These are phyloP conservation scores for Macrophomina tecta DNA, from an alignment of 2,329 filamentous ascomycete species.

Conservation along the genomic window DNA sequence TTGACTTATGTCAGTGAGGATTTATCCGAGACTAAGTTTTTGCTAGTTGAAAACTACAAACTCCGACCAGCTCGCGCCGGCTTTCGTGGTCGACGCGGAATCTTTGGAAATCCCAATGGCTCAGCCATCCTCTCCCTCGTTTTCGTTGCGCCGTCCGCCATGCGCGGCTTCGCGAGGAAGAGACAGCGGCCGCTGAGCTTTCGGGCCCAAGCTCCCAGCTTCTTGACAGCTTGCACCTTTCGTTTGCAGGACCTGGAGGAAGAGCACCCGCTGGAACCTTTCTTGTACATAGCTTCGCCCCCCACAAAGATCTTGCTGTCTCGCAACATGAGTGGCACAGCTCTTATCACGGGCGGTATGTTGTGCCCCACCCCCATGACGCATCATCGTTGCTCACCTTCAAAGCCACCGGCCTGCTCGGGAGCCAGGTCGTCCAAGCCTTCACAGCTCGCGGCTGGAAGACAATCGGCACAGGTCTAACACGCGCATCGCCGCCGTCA, in stretches of 20 bases:
- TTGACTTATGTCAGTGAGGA: constrained; percentile 86
- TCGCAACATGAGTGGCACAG: constrained; percentile 56
- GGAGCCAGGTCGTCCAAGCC: constrained; percentile 74
- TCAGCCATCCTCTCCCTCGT: neutral
- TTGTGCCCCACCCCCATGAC: constrained; percentile 8
- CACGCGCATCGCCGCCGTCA: constrained; percentile 72
- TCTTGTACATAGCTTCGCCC: neutral
- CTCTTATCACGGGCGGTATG: constrained; percentile 75
- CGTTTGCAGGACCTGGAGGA: constrained; percentile 58
- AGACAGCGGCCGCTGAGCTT: neutral
- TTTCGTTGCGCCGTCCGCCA: constrained; percentile 6
- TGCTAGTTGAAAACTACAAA: constrained; percentile 89
- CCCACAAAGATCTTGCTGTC: neutral
- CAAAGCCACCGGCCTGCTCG: constrained; percentile 76
- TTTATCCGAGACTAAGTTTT: constrained; percentile 86
- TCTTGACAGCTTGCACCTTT: constrained; percentile 49
- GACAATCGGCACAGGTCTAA: constrained; percentile 60
- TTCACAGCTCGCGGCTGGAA: constrained; percentile 71
- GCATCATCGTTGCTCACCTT: constrained; percentile 2
- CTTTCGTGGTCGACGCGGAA: constrained; percentile 74
- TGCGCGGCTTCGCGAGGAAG: constrained; percentile 4
- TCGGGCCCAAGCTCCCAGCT: neutral
- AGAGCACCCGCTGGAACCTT: constrained; percentile 43
- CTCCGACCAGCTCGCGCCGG: constrained; percentile 76
- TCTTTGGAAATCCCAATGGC: constrained; percentile 68